These are phyloP conservation scores for Pyrenula massariospora DNA, from an alignment of 495 filamentous ascomycete species.

Conservation along the genomic window DNA sequence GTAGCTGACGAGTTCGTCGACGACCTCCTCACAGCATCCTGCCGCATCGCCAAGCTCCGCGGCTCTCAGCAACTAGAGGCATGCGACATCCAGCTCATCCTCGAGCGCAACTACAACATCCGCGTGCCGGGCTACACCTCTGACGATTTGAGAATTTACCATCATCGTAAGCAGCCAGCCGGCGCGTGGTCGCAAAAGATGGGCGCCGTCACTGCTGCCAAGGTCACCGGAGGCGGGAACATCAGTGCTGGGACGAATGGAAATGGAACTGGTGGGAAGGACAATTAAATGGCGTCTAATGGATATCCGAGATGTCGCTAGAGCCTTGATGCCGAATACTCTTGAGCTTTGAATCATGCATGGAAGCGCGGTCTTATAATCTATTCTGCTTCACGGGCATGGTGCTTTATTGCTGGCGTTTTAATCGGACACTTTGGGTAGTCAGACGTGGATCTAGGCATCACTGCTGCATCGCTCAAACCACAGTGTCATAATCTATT, in stretches of 20 bases:
- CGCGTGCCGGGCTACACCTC: constrained; percentile 88
- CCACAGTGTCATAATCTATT: too few species aligned
- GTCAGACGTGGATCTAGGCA: too few species aligned
- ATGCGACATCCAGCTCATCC: constrained; percentile 84
- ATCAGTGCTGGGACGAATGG: constrained; percentile 18
- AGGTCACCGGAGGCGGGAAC: constrained; percentile 31
- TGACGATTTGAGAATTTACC: constrained; percentile 83
- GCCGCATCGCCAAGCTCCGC: constrained; percentile 83
- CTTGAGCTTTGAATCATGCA: too few species aligned
- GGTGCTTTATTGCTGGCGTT: too few species aligned
- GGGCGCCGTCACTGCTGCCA: constrained; percentile 87
- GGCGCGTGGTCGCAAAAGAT: constrained; percentile 88
- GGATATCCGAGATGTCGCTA: neutral
- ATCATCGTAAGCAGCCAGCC: constrained; percentile 74
- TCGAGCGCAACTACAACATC: constrained; percentile 97
- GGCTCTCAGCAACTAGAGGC: constrained; percentile 82
- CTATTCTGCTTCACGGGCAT: too few species aligned
- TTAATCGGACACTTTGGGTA: too few species aligned
- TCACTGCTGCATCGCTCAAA: too few species aligned
- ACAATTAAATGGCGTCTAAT: constrained; percentile 6
- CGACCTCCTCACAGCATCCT: constrained; percentile 72
- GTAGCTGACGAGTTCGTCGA: constrained; percentile 94
- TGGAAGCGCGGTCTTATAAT: too few species aligned
- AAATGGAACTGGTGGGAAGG: constrained; percentile 17
- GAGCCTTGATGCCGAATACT: neutral